Percentiles rank a stretch among this genome's conserved stretches.
phyloP scores from a whole-genome alignment of 2,329 filamentous ascomycete species.

The Cladophialophora bantiana region DNA sequence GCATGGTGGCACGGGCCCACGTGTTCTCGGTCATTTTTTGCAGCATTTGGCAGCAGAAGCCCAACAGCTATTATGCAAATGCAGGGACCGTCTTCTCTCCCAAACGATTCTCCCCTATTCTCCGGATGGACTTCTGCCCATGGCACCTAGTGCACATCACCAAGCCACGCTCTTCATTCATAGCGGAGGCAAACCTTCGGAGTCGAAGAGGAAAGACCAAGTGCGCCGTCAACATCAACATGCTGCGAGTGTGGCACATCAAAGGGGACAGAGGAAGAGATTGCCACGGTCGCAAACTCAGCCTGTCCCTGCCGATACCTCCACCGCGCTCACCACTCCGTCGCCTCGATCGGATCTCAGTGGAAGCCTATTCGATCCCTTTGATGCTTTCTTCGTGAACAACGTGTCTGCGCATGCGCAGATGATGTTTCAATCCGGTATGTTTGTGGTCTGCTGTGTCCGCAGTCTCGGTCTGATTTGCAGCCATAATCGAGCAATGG shows the following conservation, averaged over 20 bases:
- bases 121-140: neutral
- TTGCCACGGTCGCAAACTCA: neutral
- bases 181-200: conserved; percentile 4
- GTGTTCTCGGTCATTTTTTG: neutral
- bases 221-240: conserved; percentile 21
- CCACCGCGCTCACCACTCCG: neutral
- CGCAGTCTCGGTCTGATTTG: conserved; percentile 2
- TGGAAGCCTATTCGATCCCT: conserved; percentile 22
- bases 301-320: neutral
- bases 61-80: neutral
- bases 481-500: conserved; percentile 31
- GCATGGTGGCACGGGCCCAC: neutral
- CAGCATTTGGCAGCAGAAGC: neutral
- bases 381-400: conserved; percentile 20
- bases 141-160: neutral
- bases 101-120: neutral
- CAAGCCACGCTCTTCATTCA: conserved; percentile 3
- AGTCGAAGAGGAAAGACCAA: conserved; percentile 17
- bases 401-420: conserved; percentile 11
- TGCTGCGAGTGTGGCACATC: conserved; percentile 24
- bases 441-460: neutral
- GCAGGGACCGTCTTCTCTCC: neutral
- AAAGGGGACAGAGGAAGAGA: conserved; percentile 8
- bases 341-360: conserved; percentile 7
- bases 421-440: conserved; percentile 26